phyloP scores from a whole-genome alignment of 805 yeast species.

The Nakazawaea wyomingensis region DNA sequence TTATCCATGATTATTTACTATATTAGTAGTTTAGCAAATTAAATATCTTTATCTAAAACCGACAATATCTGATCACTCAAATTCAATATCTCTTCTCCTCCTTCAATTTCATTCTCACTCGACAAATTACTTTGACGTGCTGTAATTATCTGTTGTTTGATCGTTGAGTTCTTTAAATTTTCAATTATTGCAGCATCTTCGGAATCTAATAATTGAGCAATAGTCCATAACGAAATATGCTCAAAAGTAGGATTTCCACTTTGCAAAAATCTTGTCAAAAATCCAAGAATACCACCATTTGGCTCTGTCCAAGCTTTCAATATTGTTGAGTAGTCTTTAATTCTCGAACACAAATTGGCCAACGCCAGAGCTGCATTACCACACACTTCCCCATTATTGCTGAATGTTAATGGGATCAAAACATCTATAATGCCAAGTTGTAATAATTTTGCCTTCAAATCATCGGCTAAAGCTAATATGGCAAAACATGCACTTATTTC shows the following conservation, averaged over 20 bases:
- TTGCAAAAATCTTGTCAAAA: constrained; percentile 72
- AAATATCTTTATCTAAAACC: constrained; percentile 6
- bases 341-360: constrained; percentile 91
- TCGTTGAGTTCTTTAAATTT: constrained; percentile 15
- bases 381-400: constrained; percentile 88
- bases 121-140: constrained; percentile 26
- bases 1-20: too few relatives aligned
- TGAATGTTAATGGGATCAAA: constrained; percentile 83
- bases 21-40: too few relatives aligned
- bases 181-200: constrained; percentile 58
- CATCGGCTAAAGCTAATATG: constrained; percentile 93
- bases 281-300: constrained; percentile 80
- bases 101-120: constrained; percentile 19
- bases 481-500: constrained; percentile 98
- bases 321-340: constrained; percentile 75
- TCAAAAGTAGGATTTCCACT: constrained; percentile 91
- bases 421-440: constrained; percentile 83
- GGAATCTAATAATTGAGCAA: constrained; percentile 86
- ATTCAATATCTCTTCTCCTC: constrained; percentile 31
- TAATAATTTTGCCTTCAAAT: constrained; percentile 77
- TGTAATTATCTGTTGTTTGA: constrained; percentile 28
- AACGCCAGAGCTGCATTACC: constrained; percentile 98
- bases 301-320: constrained; percentile 75
- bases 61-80: constrained; percentile 31
- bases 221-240: constrained; percentile 97